These are phyloP conservation scores for Trichoderma orchidacearum DNA, from an alignment of 495 filamentous ascomycete species.

Conservation along the genomic window DNA sequence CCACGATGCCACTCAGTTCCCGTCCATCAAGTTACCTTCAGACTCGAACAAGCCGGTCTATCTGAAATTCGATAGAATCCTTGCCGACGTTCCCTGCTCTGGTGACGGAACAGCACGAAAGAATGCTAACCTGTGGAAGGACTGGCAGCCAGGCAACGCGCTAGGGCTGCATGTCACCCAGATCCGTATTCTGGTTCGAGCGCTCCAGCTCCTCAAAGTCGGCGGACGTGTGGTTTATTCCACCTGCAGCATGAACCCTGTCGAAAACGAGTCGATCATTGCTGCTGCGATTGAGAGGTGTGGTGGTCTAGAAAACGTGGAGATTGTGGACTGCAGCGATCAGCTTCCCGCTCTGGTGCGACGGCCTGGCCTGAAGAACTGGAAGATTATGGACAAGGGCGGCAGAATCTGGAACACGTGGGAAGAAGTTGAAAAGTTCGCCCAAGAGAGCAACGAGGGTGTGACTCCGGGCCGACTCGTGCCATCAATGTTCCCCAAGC, in stretches of 20 bases:
- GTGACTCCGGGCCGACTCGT: conserved; percentile 44
- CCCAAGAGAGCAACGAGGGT: conserved; percentile 39
- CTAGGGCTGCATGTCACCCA: conserved; percentile 77
- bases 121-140: conserved; percentile 85
- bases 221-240: conserved; percentile 93
- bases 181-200: conserved; percentile 77
- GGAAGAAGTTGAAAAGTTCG: conserved; percentile 58
- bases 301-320: conserved; percentile 68
- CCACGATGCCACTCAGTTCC: conserved; percentile 93
- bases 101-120: conserved; percentile 89
- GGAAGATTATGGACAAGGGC: conserved; percentile 82
- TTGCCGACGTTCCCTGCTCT: conserved; percentile 94
- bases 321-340: conserved; percentile 68
- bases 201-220: conserved; percentile 90
- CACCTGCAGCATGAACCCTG: conserved; percentile 93
- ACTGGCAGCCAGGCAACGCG: conserved; percentile 76
- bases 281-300: conserved; percentile 72
- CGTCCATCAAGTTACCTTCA: conserved; percentile 64
- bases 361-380: conserved; percentile 53
- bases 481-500: conserved; percentile 66
- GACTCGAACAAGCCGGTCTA: conserved; percentile 43
- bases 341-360: conserved; percentile 66
- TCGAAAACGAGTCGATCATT: conserved; percentile 95
- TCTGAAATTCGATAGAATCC: conserved; percentile 90
- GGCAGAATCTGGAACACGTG: conserved; percentile 62